A percentile compares a stretch with the other conserved stretches of the same genome.
Evolutionary conservation across 768 basidiomycete genomes (phyloP).

Genomic region (Lentinula edodes): DNA sequence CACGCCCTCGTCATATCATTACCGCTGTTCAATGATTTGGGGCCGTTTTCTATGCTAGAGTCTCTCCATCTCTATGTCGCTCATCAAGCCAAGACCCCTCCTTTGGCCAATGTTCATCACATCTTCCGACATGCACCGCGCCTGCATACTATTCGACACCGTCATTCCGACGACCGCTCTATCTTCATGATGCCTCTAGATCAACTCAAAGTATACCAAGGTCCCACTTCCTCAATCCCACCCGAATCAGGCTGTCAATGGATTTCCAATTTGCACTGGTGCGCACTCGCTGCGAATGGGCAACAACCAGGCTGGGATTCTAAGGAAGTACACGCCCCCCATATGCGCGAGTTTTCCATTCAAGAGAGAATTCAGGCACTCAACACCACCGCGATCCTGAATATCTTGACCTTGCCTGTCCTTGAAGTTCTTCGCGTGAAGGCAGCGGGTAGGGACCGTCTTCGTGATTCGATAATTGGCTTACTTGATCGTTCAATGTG

Average conservation of each 20-base stretch:
- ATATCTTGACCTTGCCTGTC: neutral
- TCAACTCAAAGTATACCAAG: neutral
- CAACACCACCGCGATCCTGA: neutral
- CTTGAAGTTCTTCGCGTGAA: neutral
- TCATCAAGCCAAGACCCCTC: neutral
- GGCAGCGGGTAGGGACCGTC: neutral
- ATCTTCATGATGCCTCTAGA: neutral
- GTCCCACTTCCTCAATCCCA: neutral
- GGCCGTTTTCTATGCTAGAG: neutral
- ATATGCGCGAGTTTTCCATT: neutral
- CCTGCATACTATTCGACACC: neutral
- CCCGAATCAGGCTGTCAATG: neutral
- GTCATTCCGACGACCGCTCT: neutral
- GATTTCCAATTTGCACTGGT: neutral
- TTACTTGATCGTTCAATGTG: neutral
- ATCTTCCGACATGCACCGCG: neutral
- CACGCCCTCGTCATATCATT: neutral
- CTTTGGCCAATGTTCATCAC: neutral
- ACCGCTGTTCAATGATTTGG: neutral
- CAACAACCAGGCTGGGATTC: neutral
- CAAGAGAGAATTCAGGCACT: neutral
- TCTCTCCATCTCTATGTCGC: constrained; percentile 1
- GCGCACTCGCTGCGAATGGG: neutral
- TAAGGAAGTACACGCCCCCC: neutral
- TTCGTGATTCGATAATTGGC: neutral